Evolutionary conservation across 805 yeast species (phyloP).

Genomic region (Ogataea ramenticola): DNA sequence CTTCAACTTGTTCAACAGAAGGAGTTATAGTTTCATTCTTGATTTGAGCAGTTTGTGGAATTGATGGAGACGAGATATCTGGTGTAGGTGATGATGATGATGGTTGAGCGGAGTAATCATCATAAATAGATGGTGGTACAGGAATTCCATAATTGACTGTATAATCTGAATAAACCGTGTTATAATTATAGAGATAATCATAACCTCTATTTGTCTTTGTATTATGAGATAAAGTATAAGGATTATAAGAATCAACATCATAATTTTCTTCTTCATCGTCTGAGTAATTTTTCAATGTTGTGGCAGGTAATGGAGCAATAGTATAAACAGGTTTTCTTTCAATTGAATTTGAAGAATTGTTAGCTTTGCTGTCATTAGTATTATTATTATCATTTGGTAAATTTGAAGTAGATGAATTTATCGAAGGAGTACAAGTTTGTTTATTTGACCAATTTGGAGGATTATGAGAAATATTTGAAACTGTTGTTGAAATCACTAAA

Average conservation of each 20-base stretch:
- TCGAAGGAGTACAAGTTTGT: slow-evolving; percentile 5
- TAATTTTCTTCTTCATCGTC: slow-evolving; percentile 59
- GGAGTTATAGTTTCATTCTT: too few species aligned
- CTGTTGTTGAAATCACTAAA: slow-evolving; percentile 15
- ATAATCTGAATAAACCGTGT: slow-evolving; percentile 47
- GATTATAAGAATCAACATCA: slow-evolving; percentile 25
- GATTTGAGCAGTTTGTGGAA: not conserved
- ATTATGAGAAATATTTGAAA: slow-evolving; percentile 19
- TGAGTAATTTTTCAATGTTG: slow-evolving; percentile 70
- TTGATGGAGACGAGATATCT: not conserved
- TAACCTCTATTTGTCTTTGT: slow-evolving; percentile 67
- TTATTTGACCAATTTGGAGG: slow-evolving; percentile 15
- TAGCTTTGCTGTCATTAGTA: not conserved
- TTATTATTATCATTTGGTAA: not conserved
- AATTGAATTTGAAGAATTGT: not conserved
- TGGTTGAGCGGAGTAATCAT: not conserved
- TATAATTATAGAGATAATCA: slow-evolving; percentile 74
- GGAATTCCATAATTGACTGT: not conserved
- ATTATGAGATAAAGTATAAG: slow-evolving; percentile 60
- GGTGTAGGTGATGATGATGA: not conserved
- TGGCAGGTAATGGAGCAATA: slow-evolving; percentile 78
- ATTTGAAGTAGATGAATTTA: slow-evolving; percentile 5
- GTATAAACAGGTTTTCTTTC: slow-evolving; percentile 31
- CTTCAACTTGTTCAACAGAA: slow-evolving; percentile 14
- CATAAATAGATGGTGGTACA: not conserved